Evolutionary conservation across 176 grass and related monocot species (phyloP).

Genomic region (Triticum timopheevii): DNA sequence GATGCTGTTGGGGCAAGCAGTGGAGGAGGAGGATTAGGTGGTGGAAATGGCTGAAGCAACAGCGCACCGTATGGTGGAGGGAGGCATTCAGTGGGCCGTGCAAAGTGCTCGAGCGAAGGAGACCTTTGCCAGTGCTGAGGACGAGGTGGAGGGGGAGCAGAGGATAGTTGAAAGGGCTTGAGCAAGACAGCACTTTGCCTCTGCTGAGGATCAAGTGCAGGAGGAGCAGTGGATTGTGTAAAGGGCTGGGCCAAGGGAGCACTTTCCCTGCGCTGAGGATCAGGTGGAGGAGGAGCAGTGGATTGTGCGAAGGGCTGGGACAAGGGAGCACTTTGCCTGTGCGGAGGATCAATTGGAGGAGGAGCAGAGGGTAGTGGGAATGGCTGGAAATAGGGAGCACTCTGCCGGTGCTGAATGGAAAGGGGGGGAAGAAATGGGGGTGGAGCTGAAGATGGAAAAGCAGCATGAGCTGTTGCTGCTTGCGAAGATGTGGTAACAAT

Average conservation of each 20-base stretch:
- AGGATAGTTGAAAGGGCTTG: conserved; percentile 42
- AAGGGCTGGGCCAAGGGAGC: background rate
- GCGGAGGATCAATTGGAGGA: conserved; percentile 38
- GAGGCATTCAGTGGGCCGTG: background rate
- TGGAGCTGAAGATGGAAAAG: conserved; percentile 30
- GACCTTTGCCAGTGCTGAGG: background rate
- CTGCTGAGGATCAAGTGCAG: conserved; percentile 46
- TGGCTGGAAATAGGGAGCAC: conserved; percentile 38
- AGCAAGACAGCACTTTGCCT: conserved; percentile 28
- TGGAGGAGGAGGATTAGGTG: conserved; percentile 35
- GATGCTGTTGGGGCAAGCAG: conserved; percentile 37
- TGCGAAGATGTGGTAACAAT: conserved; percentile 26
- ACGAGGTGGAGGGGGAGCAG: background rate
- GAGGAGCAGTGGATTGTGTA: conserved; percentile 3
- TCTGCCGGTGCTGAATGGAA: conserved; percentile 31
- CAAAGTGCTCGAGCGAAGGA: background rate
- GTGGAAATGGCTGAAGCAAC: conserved; percentile 49
- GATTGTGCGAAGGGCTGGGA: conserved; percentile 44
- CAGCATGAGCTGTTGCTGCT: conserved; percentile 23
- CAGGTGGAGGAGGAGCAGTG: background rate
- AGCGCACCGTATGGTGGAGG: conserved; percentile 40
- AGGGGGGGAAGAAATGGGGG: conserved; percentile 48
- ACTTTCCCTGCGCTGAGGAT: background rate
- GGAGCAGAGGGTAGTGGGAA: conserved; percentile 44
- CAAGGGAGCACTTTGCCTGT: conserved; percentile 39